These are phyloP conservation scores for Collybia sordida DNA, from an alignment of 768 basidiomycete species.

Conservation along the genomic window DNA sequence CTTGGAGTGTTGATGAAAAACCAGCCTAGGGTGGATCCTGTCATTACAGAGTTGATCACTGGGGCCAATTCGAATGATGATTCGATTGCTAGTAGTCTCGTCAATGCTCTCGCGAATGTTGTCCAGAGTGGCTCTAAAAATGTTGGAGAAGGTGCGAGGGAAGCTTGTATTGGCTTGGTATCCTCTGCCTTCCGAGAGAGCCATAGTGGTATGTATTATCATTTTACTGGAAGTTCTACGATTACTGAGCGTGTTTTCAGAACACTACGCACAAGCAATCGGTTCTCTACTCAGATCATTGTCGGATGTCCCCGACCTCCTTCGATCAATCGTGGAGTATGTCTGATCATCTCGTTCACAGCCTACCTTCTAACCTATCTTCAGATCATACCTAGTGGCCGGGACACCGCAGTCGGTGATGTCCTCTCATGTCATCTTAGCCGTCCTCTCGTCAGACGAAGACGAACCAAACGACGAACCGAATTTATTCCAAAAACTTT, in stretches of 20 bases:
- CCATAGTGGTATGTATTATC: slow-evolving; percentile 54
- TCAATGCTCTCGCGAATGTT: slow-evolving; percentile 76
- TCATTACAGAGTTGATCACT: slow-evolving; percentile 84
- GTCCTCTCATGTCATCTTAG: slow-evolving; percentile 59
- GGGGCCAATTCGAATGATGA: slow-evolving; percentile 61
- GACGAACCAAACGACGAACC: slow-evolving; percentile 27
- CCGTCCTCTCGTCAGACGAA: slow-evolving; percentile 52
- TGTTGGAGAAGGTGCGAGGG: slow-evolving; percentile 73
- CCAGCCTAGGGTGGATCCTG: slow-evolving; percentile 88
- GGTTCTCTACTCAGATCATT: slow-evolving; percentile 65
- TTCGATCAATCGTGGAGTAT: slow-evolving; percentile 69
- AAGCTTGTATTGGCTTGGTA: slow-evolving; percentile 73
- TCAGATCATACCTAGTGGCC: slow-evolving; percentile 59
- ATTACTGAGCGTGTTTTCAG: slow-evolving; percentile 35
- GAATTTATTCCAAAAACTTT: slow-evolving; percentile 66
- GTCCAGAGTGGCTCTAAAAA: slow-evolving; percentile 68
- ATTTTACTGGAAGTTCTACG: background rate
- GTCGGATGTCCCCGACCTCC: slow-evolving; percentile 57
- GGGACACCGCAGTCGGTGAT: slow-evolving; percentile 69
- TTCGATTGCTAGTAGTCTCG: slow-evolving; percentile 71
- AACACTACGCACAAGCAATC: slow-evolving; percentile 66
- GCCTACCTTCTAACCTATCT: slow-evolving; percentile 8
- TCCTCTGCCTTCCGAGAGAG: slow-evolving; percentile 74
- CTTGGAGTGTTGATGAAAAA: slow-evolving; percentile 89
- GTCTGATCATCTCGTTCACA: slow-evolving; percentile 22